Conservation (phyloP, 768 basidiomycete genomes). For the Suillus occidentalis region DNA sequence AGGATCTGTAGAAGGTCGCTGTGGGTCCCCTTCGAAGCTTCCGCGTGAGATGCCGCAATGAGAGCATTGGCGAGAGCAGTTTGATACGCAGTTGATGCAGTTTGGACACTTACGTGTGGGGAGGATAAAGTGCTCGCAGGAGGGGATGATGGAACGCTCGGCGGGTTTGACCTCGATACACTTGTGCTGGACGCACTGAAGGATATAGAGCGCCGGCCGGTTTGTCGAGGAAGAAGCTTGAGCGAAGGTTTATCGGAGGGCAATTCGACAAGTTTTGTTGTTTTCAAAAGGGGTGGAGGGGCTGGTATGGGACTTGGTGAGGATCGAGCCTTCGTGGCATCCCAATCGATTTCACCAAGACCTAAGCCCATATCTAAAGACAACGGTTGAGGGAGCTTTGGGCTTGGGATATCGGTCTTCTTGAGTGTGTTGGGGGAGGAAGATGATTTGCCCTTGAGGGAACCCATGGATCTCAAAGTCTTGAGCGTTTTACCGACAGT, state of each 20-base stretch:
- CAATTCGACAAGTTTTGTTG: slow-evolving; percentile 24
- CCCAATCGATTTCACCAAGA: slow-evolving; percentile 57
- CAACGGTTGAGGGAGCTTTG: slow-evolving; percentile 53
- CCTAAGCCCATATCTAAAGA: slow-evolving; percentile 58
- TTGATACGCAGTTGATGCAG: slow-evolving; percentile 41
- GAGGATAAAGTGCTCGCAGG: slow-evolving; percentile 43
- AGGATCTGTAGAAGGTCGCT: slow-evolving; percentile 90
- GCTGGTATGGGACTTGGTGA: not conserved
- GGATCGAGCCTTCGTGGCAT: slow-evolving; percentile 6
- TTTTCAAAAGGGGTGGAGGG: slow-evolving; percentile 19
- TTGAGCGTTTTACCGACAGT: slow-evolving; percentile 57
- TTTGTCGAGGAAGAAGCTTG: slow-evolving; percentile 41
- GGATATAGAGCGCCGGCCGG: slow-evolving; percentile 73
- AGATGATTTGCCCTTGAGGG: slow-evolving; percentile 59
- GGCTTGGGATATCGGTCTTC: slow-evolving; percentile 45
- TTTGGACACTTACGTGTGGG: slow-evolving; percentile 21
- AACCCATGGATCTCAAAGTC: slow-evolving; percentile 78
- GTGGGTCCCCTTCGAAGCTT: slow-evolving; percentile 89
- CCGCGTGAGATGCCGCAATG: slow-evolving; percentile 92
- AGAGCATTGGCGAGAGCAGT: slow-evolving; percentile 85
- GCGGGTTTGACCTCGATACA: slow-evolving; percentile 38
- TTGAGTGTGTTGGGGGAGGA: slow-evolving; percentile 23
- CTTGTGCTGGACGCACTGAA: slow-evolving; percentile 42
- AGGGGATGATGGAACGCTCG: slow-evolving; percentile 54
- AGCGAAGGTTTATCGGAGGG: slow-evolving; percentile 37